Evolutionary conservation across 2,329 filamentous ascomycete genomes (phyloP), one percentile per base, ranked within the genome.

Genomic region (Zymoseptoria crescenta): DNA sequence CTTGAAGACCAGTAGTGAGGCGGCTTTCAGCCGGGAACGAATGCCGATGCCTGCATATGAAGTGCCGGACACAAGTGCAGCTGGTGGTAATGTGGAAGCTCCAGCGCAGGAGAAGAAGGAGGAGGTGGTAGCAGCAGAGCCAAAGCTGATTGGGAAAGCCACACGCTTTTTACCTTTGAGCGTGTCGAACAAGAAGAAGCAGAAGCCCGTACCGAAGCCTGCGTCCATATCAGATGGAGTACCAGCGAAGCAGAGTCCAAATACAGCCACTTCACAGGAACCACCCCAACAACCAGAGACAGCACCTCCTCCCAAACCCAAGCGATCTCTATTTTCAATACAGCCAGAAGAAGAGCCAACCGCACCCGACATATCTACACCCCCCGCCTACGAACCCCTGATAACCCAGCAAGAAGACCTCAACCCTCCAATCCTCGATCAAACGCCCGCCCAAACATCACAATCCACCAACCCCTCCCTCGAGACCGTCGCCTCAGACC

Each of bases 121-220:
- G 9, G 60, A 61, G 7, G 51, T 58, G 1, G 20, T 24, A 51
- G 27, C 81, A 21, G 45, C 81, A n/a, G 79, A 82, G 1, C 83
- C 87, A 59, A 87, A 89, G 74, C 74, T 88, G 13, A 82, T 87
- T 1, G 89, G 88, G 20, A 94, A 92, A 67, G 84, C 91, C 10
- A 83, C 92, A 73, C 89, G 91, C 84, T 96, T 97, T 74, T 88
- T 87, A 70, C 93, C 93, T 3, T 78, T 96, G 45, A 96, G 92
- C 0, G 91, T 96, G 13, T 84, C 86, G 16, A 82, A 89, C 62
- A 90, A 87, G 63, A 81, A 85, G 29, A 83, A 82, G 63, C 91
- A 88, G 75, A 90, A 87, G 76, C 86, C 57, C 9, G n/a, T 55
- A 10, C 54, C 56, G 48, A 66, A 64, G 21, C 45, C 59, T 13